Evolutionary conservation across 495 filamentous ascomycete genomes (phyloP).

Genomic region (Aspergillus diversus): DNA sequence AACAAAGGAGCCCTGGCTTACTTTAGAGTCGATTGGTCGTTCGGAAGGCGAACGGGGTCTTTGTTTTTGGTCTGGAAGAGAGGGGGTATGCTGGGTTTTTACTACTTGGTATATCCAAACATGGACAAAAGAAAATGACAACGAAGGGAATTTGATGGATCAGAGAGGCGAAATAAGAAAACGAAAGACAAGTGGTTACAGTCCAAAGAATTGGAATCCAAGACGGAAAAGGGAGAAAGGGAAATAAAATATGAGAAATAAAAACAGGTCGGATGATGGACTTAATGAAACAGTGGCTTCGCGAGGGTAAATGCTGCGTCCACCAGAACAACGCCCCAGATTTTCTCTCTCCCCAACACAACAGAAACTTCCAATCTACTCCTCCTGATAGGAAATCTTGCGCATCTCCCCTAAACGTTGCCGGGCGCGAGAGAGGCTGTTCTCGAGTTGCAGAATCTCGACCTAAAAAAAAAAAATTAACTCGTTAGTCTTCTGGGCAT

Average conservation of each 20-base stretch:
- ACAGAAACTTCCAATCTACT: constrained; percentile 38
- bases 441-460: constrained; percentile 96
- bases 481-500: background rate
- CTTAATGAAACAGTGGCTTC: background rate
- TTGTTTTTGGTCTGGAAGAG: background rate
- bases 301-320: too few species aligned
- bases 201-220: background rate
- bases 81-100: background rate
- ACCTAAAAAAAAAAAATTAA: constrained; percentile 59
- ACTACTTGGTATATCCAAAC: constrained; percentile 23
- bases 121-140: constrained; percentile 10
- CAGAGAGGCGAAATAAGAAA: constrained; percentile 1
- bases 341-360: background rate
- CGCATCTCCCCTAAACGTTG: constrained; percentile 94
- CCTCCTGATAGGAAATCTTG: constrained; percentile 96
- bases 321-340: background rate
- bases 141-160: constrained; percentile 9
- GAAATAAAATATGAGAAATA: constrained; percentile 9
- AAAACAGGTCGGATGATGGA: background rate
- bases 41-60: too few species aligned
- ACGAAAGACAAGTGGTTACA: background rate
- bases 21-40: too few species aligned
- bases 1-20: too few species aligned
- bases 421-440: constrained; percentile 77
- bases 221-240: constrained; percentile 2